Percentiles rank a stretch among this genome's conserved stretches.
Evolutionary conservation across 768 basidiomycete species (phyloP).

Genomic region (Tylopilus sp.): DNA sequence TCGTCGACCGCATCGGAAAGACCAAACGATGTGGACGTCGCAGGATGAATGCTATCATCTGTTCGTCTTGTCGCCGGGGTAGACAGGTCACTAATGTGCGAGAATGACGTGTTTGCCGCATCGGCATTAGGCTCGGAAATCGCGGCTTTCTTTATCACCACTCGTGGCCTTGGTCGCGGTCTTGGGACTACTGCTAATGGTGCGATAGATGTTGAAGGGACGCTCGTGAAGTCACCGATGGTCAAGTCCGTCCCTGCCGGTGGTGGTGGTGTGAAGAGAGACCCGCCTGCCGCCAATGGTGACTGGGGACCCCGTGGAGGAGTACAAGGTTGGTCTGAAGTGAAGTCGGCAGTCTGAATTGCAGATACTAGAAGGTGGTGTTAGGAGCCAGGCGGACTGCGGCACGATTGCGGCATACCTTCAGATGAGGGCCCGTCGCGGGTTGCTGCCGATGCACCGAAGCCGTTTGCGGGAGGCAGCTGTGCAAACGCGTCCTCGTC

Average conservation of each 20-base stretch:
- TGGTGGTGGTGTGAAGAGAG: slow-evolving; percentile 30
- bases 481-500: slow-evolving; percentile 26
- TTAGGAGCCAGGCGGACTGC: background rate
- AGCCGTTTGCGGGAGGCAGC: background rate
- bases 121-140: background rate
- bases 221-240: slow-evolving; percentile 16
- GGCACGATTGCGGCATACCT: slow-evolving; percentile 6
- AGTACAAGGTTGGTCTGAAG: slow-evolving; percentile 12
- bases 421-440: background rate
- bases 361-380: slow-evolving; percentile 5
- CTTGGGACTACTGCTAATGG: slow-evolving; percentile 1
- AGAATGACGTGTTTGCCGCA: slow-evolving; percentile 10
- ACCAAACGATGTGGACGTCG: slow-evolving; percentile 7
- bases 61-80: slow-evolving; percentile 7
- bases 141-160: slow-evolving; percentile 19
- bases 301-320: slow-evolving; percentile 8
- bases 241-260: background rate
- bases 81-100: slow-evolving; percentile 22
- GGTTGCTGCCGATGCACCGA: background rate
- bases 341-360: slow-evolving; percentile 21
- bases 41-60: slow-evolving; percentile 22
- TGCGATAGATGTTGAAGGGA: slow-evolving; percentile 2
- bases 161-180: slow-evolving; percentile 33
- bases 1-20: slow-evolving; percentile 15
- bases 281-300: slow-evolving; percentile 4